A percentile compares a stretch with the other conserved stretches of the same genome.
These are phyloP conservation scores for Cynara cardunculus DNA, from an alignment of 129 eudicot genomes.

Conservation along the genomic window DNA sequence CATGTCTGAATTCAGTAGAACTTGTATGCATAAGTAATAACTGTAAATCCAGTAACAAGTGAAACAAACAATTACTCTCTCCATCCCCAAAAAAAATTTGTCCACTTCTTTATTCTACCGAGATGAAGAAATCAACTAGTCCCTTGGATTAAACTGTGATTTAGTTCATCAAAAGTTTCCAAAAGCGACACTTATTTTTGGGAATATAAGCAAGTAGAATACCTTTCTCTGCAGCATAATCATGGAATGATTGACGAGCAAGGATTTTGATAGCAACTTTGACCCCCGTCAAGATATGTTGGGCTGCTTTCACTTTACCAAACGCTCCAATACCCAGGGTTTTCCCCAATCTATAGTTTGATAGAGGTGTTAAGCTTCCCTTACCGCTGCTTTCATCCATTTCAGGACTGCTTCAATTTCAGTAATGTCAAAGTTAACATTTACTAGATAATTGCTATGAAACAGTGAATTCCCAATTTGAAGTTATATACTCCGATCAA, in stretches of 20 bases:
- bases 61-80: background rate
- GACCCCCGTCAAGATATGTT: slow-evolving; percentile 47
- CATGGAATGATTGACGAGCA: slow-evolving; percentile 37
- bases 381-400: slow-evolving; percentile 43
- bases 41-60: background rate
- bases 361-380: slow-evolving; percentile 26
- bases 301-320: slow-evolving; percentile 60
- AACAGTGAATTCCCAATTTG: no score
- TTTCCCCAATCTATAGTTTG: slow-evolving; percentile 47
- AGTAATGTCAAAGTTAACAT: no score
- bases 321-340: slow-evolving; percentile 62
- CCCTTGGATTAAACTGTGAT: no score
- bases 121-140: no score
- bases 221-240: slow-evolving; percentile 45
- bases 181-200: no score
- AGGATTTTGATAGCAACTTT: slow-evolving; percentile 66
- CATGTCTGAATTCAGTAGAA: no score
- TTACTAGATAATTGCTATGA: no score
- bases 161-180: no score
- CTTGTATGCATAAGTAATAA: no score
- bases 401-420: slow-evolving; percentile 1
- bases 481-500: background rate
- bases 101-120: background rate
- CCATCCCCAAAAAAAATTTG: no score
- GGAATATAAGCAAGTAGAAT: background rate